Base-by-base conservation (phyloP, 305 asterid genomes). In the Fraxinus albicans region DNA sequence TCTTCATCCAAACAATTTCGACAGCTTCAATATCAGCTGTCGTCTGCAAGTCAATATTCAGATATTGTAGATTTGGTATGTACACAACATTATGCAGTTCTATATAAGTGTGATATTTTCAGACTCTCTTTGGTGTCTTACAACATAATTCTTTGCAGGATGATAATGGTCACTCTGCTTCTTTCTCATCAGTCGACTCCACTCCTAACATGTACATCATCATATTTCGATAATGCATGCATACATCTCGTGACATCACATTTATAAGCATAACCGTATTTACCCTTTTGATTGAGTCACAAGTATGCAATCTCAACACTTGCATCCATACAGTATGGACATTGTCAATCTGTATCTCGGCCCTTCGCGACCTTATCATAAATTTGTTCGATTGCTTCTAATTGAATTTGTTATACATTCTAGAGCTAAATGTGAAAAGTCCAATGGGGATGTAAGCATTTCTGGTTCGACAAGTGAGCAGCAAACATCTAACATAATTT, bases 381-480 rank as follows among this genome's bases (percentile, higher is more conserved):
- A 34, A 33, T 81, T 50, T 50, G 12, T 42, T 73, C 78, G 38
- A 31, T 67, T 83, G 78, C 29, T 35, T 70, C 80, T 80, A 25
- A 77, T 78, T 77, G 73, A 79, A 78, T n/a, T 76, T 47, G 34
- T 67, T 78, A 74, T 79, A 79, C 44, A 36, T 72, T 87, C 60
- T 87, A 96, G 98, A 85, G 77, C 78, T 81, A 92, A 82, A 83
- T 82, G 87, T 80, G 96, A 89, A 83, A 91, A 88, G 85, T 88
- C 89, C 2, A 94, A 89, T 83, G 98, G 91, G 19, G 93, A 92
- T 82, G 80, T 55, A 40, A 89, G 92, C 83, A 72, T 86, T 78
- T 76, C 88, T 74, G 79, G 90, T 84, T 88, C 89, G 80, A 70
- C 82, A 13, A 84, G 63, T 36, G 96, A 90, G 78, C 90, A 88